Base-by-base conservation (phyloP, 1,139 yeast species). In the Hyphopichia burtonii region DNA sequence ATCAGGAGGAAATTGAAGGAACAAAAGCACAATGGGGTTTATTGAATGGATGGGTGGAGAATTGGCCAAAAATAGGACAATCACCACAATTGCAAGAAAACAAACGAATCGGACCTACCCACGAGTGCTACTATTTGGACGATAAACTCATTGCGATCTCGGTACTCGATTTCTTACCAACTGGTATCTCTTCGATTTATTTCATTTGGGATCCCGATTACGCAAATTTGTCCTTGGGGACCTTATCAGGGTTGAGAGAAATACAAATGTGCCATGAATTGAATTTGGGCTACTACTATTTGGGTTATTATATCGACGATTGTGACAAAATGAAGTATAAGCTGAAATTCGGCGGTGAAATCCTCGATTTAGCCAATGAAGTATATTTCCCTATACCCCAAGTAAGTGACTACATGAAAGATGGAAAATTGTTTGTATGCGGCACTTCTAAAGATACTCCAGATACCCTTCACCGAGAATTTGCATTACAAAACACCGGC, bases 191-290 rank as follows among this genome's bases (percentile, higher is more conserved):
- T 0, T 83, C 96, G 0, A 93, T 91, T 1, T 91, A 90, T 56
- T 86, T 90, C 54, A 80, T 90, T 15, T 89, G 95, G 88, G 94
- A 90, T 56, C 95, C 96, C 0, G 91, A 82, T 46, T 84, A 74
- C 58, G 81, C 83, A 2, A 72, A 79, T 43, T 65, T 84, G 47
- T 84, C 90, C 0, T 61, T 90, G 32, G 98, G 98, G 0, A 86
- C 88, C 25, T 59, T 90, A 2, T 82, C 91, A 44, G 94, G 89
- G 0, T 54, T 89, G 27, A 63, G 87, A 32, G 98, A 91, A 54
- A 66, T 88, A 38, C 71, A 79, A 4, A 59, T 87, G 66, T 64
- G 78, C 22, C 51, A 68, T 20, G 54, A 61, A 39, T 58, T 77
- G 42, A 57, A 65, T 1, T 59, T 71, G 33, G 71, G 74, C 1